Percentiles rank a stretch among this genome's conserved stretches.
phyloP scores from a whole-genome alignment of 495 filamentous ascomycete genomes.

The Trichoderma parareesei region DNA sequence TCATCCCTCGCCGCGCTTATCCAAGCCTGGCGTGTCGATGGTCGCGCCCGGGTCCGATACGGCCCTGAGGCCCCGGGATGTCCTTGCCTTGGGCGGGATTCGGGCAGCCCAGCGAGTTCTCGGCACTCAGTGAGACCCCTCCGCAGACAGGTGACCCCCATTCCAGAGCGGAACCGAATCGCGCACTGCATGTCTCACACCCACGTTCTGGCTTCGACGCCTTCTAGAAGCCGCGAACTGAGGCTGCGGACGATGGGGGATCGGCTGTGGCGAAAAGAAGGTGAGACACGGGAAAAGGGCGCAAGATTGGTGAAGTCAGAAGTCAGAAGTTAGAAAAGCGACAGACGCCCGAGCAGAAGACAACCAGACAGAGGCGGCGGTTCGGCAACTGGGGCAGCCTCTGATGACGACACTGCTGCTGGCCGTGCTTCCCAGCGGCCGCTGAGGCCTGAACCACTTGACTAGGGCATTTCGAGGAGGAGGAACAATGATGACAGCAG shows the following conservation, averaged over 20 bases:
- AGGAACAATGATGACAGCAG: neutral
- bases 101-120: neutral
- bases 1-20: neutral
- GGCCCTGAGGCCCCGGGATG: neutral
- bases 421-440: neutral
- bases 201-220: neutral
- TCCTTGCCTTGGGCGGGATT: neutral
- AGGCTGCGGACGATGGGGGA: neutral
- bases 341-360: neutral
- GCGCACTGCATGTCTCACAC: slow-evolving; percentile 3
- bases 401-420: neutral
- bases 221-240: neutral
- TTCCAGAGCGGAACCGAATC: neutral
- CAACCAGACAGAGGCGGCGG: neutral
- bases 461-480: neutral
- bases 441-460: neutral
- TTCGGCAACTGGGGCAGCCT: neutral
- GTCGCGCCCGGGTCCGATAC: neutral
- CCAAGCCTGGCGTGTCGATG: neutral
- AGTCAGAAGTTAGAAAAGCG: neutral
- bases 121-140: neutral
- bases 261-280: neutral
- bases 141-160: slow-evolving; percentile 1
- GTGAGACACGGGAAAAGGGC: neutral
- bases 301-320: neutral